Conservation (phyloP, 352 stramenopile genomes). For the Blastocystis hominis region DNA sequence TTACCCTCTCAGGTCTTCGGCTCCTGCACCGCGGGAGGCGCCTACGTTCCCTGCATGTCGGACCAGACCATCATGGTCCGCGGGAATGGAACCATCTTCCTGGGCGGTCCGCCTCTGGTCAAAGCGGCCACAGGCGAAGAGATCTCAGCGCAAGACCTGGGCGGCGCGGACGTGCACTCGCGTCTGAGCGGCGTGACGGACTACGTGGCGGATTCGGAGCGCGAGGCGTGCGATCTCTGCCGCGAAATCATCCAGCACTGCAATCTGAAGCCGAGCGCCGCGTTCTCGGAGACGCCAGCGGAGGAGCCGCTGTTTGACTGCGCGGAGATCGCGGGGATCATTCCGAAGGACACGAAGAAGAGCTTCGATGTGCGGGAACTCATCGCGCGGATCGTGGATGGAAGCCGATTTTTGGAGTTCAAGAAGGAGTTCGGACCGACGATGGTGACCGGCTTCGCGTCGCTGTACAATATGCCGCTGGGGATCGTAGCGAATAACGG, state of each 20-base stretch:
- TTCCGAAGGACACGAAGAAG: conserved; percentile 83
- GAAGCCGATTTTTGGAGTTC: conserved; percentile 90
- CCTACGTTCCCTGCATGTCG: conserved; percentile 89
- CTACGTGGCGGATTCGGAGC: conserved; percentile 86
- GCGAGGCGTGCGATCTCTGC: conserved; percentile 75
- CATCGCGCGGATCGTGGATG: conserved; percentile 87
- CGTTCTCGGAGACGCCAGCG: conserved; percentile 60
- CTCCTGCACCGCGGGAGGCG: conserved; percentile 87
- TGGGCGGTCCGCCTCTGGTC: conserved; percentile 89
- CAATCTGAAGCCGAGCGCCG: conserved; percentile 63
- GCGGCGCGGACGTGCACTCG: conserved; percentile 65
- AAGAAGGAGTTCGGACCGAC: conserved; percentile 89
- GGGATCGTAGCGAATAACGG: conserved; percentile 96
- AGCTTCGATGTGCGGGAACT: conserved; percentile 86
- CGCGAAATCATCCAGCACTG: conserved; percentile 82
- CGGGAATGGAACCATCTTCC: conserved; percentile 89
- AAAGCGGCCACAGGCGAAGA: conserved; percentile 92
- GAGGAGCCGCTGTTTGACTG: conserved; percentile 83
- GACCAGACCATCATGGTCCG: conserved; percentile 93
- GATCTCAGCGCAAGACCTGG: conserved; percentile 84
- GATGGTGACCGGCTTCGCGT: conserved; percentile 87
- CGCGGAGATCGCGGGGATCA: conserved; percentile 80
- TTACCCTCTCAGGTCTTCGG: conserved; percentile 73
- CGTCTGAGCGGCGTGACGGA: conserved; percentile 83
- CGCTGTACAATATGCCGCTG: conserved; percentile 83